Evolutionary conservation across 768 basidiomycete genomes (phyloP).

Genomic region (Phlebiopsis gigantea): DNA sequence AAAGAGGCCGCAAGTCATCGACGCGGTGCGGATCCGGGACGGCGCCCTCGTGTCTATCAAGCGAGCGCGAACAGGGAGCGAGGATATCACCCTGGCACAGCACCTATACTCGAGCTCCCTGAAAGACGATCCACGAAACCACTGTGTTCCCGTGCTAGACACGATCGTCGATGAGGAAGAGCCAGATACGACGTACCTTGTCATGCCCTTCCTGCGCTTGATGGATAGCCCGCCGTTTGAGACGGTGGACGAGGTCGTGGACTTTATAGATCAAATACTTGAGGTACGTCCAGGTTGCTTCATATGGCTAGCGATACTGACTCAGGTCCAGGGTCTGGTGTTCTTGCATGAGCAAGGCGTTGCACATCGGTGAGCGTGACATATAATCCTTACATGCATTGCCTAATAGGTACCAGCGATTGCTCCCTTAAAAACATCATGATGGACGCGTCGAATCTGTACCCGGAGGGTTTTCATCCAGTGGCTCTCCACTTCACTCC

Average conservation of each 20-base stretch:
- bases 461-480: slow-evolving; percentile 11
- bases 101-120: slow-evolving; percentile 9
- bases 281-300: slow-evolving; percentile 7
- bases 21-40: slow-evolving; percentile 16
- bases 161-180: slow-evolving; percentile 11
- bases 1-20: slow-evolving; percentile 6
- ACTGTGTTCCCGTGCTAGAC: slow-evolving; percentile 20
- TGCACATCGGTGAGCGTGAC: slow-evolving; percentile 17
- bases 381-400: no score
- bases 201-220: slow-evolving; percentile 14
- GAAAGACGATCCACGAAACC: slow-evolving; percentile 15
- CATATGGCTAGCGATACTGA: no score
- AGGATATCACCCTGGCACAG: slow-evolving; percentile 8
- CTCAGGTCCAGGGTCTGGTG: slow-evolving; percentile 13
- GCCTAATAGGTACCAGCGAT: background rate
- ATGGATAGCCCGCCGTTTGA: slow-evolving; percentile 18
- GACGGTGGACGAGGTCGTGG: slow-evolving; percentile 17
- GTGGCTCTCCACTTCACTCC: background rate
- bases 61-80: background rate
- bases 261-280: slow-evolving; percentile 19
- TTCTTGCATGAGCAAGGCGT: slow-evolving; percentile 20
- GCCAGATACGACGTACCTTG: background rate
- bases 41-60: slow-evolving; percentile 17
- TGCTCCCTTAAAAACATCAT: background rate
- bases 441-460: slow-evolving; percentile 13